Conservation (phyloP, 257 asterid genomes). For the Ligustrum vulgare region DNA sequence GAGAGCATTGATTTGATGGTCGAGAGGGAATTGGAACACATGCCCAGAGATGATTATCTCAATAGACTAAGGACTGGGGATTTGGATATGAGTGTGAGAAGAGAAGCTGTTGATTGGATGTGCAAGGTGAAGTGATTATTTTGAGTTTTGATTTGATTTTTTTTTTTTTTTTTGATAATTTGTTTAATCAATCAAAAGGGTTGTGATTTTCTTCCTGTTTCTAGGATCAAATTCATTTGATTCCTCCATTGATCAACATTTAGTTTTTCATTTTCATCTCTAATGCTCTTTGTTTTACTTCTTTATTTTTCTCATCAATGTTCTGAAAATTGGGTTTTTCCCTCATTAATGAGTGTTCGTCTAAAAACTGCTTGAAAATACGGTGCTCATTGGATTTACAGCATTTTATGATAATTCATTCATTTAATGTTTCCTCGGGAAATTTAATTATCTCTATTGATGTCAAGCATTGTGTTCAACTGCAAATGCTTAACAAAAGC, state of each 20-base stretch:
- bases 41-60: constrained; percentile 67
- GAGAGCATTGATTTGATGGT: constrained; percentile 59
- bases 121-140: constrained; percentile 50
- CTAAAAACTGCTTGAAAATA: constrained; percentile 15
- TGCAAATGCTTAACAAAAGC: background rate
- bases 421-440: constrained; percentile 22
- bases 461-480: no score
- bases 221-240: constrained; percentile 7
- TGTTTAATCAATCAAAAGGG: background rate
- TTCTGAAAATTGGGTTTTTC: constrained; percentile 18
- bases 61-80: constrained; percentile 67
- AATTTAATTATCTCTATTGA: background rate
- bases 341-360: constrained; percentile 11
- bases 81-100: constrained; percentile 60
- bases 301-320: constrained; percentile 14
- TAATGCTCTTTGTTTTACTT: constrained; percentile 3
- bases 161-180: background rate
- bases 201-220: background rate
- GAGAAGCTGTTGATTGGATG: constrained; percentile 77
- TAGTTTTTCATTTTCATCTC: background rate
- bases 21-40: constrained; percentile 45
- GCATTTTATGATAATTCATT: constrained; percentile 30
- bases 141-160: background rate
- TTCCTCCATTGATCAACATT: background rate
- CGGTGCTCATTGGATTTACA: constrained; percentile 17